These are phyloP conservation scores for Dactylellina haptotyla DNA, from an alignment of 2,329 filamentous ascomycete species.

Conservation along the genomic window DNA sequence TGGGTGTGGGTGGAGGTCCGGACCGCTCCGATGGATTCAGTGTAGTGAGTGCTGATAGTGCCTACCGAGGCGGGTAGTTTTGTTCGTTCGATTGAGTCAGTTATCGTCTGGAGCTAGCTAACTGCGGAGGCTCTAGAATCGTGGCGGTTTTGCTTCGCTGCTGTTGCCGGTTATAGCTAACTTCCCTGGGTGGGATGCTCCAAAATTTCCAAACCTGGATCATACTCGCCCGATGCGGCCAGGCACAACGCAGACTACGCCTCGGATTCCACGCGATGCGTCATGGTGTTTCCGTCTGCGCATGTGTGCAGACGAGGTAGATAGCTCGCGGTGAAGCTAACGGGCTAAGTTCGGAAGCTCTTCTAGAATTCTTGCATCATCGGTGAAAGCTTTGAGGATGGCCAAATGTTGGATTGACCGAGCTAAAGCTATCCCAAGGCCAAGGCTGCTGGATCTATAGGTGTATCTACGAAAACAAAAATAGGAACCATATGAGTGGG, in stretches of 20 bases:
- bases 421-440: too few species aligned
- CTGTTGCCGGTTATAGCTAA: conserved; percentile 24
- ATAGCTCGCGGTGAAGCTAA: too few species aligned
- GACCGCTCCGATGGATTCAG: conserved; percentile 17
- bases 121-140: conserved; percentile 24
- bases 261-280: conserved; percentile 15
- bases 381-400: too few species aligned
- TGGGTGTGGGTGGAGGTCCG: conserved; percentile 1
- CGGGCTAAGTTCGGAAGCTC: too few species aligned
- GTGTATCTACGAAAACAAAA: conserved; percentile 26
- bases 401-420: too few species aligned
- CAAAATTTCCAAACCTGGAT: not conserved
- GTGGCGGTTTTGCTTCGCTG: conserved; percentile 20
- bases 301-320: too few species aligned
- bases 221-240: conserved; percentile 28
- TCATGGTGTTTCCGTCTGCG: conserved; percentile 27
- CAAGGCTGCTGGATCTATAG: too few species aligned
- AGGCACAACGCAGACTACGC: conserved; percentile 47
- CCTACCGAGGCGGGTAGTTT: not conserved
- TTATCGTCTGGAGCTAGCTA: conserved; percentile 5
- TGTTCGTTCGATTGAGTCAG: not conserved
- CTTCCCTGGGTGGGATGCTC: conserved; percentile 15
- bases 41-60: too few species aligned
- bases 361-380: too few species aligned
- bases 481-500: not conserved